These are phyloP conservation scores for Axilococcus clingmanii DNA, from an alignment of 139 green algal genomes.

Conservation along the genomic window DNA sequence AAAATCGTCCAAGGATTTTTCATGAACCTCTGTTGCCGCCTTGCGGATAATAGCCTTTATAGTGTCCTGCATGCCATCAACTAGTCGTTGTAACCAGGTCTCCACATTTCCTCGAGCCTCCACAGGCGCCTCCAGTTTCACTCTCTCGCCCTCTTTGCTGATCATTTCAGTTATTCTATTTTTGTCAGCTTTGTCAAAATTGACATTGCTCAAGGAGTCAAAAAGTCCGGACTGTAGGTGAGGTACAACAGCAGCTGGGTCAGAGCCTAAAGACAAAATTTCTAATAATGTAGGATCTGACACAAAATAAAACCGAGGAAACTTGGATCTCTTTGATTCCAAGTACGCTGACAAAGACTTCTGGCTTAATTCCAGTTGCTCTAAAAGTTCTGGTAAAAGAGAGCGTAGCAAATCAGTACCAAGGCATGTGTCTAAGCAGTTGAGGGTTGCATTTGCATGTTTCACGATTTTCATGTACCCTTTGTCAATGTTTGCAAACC, in stretches of 20 bases:
- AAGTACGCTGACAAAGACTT: slow-evolving; percentile 88
- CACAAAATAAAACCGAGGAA: slow-evolving; percentile 97
- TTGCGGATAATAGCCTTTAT: slow-evolving; percentile 19
- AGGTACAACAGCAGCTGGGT: slow-evolving; percentile 79
- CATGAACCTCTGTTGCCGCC: background rate
- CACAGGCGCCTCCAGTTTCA: slow-evolving; percentile 51
- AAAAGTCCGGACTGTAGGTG: slow-evolving; percentile 96
- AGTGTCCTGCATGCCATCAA: slow-evolving; percentile 83
- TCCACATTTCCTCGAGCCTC: slow-evolving; percentile 85
- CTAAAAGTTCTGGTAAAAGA: slow-evolving; percentile 82
- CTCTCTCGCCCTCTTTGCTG: slow-evolving; percentile 70
- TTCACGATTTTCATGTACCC: slow-evolving; percentile 60
- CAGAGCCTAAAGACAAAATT: slow-evolving; percentile 87
- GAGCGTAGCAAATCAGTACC: slow-evolving; percentile 83
- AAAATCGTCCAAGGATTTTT: slow-evolving; percentile 4
- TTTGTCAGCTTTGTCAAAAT: slow-evolving; percentile 84
- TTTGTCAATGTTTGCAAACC: slow-evolving; percentile 89
- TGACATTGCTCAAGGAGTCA: slow-evolving; percentile 79
- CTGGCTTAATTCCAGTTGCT: slow-evolving; percentile 93
- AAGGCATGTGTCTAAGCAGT: slow-evolving; percentile 74
- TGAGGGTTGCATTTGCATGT: slow-evolving; percentile 42
- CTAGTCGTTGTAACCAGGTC: slow-evolving; percentile 87
- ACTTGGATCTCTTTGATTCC: slow-evolving; percentile 87
- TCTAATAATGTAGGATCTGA: slow-evolving; percentile 92
- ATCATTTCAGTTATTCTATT: slow-evolving; percentile 86